Evolutionary conservation across 2,329 filamentous ascomycete genomes (phyloP), one percentile per base, ranked within the genome.

Genomic region (Colletotrichum tanaceti): DNA sequence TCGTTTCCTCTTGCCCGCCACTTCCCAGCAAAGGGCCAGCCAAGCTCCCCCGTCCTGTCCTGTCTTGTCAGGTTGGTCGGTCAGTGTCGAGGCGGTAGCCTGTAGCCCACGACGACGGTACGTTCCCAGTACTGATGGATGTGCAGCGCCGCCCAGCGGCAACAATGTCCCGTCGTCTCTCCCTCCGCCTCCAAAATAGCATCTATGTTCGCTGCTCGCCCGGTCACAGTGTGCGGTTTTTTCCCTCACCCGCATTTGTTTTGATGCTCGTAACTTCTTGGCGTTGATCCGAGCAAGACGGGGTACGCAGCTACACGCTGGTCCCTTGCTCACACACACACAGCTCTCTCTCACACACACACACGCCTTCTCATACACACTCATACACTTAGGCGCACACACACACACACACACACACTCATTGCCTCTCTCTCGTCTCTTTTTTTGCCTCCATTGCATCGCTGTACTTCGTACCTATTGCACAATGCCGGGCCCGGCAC

Each of bases 211-310:
- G 57, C 18, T 52, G 49, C 32, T 50, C 65, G 65, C 65, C 65
- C 65, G 62, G 65, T 60, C 65, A 68, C 65, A 68, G 65, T 70
- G 67, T 70, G 67, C 60, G 67, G 63, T 57, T 49, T 70, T 66
- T 70, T 63, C 52, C 63, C 63, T 70, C 64, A 58, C 63, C 67
- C 62, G 65, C 65, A 68, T 70, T 58, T 58, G 67, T 66, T 70
- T 68, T 70, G 67, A 70, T 67, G 63, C 67, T 70, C 63, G 58
- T 58, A 70, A 68, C 67, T 49, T 70, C 67, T 70, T 70, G 67
- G 67, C 67, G 67, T 70, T 70, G 67, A 70, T 70, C 67, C 64
- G 67, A 67, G 67, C 67, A 70, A 67, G 58, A 68, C 62, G 62
- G 62, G 65, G 65, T 68, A 68, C 65, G 55, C 62, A 68, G 65